phyloP scores from a whole-genome alignment of 1,284 basidiomycete species.

The Pseudozyma sp. region DNA sequence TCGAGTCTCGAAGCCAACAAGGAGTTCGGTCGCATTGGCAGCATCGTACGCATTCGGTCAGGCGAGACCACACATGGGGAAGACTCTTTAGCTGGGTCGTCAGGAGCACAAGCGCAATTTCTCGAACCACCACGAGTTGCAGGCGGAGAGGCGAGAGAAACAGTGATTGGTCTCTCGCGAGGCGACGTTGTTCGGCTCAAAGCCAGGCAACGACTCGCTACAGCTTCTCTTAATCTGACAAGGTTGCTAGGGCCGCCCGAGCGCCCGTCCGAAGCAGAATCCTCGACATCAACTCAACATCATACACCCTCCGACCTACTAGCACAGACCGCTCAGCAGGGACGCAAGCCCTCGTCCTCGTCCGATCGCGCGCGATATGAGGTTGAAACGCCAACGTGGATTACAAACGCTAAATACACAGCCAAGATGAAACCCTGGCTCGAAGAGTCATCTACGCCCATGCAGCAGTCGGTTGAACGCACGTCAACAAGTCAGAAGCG shows the following conservation, averaged over 20 bases:
- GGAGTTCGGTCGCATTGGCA: constrained; percentile 40
- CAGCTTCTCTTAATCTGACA: constrained; percentile 16
- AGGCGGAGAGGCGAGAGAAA: constrained; percentile 10
- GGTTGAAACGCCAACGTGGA: constrained; percentile 37
- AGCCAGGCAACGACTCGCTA: constrained; percentile 33
- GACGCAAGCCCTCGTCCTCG: background rate
- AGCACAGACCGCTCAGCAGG: constrained; percentile 11
- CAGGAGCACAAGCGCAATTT: background rate
- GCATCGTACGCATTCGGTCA: constrained; percentile 22
- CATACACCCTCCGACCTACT: background rate
- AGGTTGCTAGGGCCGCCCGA: constrained; percentile 9
- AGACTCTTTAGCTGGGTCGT: background rate
- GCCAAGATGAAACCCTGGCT: constrained; percentile 40
- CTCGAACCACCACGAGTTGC: background rate
- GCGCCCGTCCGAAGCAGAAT: background rate
- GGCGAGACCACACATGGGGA: background rate
- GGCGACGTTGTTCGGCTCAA: constrained; percentile 40
- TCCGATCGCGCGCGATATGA: constrained; percentile 12
- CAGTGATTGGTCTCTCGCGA: constrained; percentile 35
- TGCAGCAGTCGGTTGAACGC: constrained; percentile 25
- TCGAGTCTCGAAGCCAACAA: constrained; percentile 39
- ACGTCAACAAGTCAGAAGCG: constrained; percentile 7
- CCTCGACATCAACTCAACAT: background rate
- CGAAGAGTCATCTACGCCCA: constrained; percentile 18
- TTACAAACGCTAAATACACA: constrained; percentile 30